These are phyloP conservation scores for Setaria italica DNA, from an alignment of 202 grass and related monocot species.

Conservation along the genomic window DNA sequence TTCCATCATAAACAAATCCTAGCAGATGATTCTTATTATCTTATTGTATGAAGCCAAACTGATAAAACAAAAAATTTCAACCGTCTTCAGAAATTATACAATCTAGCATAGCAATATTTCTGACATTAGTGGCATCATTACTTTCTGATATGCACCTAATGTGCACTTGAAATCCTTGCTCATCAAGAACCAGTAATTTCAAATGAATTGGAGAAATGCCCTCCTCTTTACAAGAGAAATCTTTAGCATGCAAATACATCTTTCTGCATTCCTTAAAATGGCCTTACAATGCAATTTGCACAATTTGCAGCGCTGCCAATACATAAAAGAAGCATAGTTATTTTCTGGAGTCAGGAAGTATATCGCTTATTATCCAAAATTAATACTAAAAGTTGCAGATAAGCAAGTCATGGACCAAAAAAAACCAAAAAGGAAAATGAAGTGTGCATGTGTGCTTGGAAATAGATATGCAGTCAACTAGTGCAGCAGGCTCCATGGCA, in stretches of 20 bases:
- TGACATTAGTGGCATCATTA: constrained; percentile 48
- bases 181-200: constrained; percentile 62
- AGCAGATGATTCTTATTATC: neutral
- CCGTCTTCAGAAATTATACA: constrained; percentile 66
- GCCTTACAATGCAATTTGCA: constrained; percentile 7
- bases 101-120: constrained; percentile 55
- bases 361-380: neutral
- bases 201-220: constrained; percentile 38
- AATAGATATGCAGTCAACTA: neutral
- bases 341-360: neutral
- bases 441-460: neutral
- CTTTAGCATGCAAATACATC: constrained; percentile 58
- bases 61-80: constrained; percentile 47
- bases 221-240: constrained; percentile 48
- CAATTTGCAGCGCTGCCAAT: constrained; percentile 14
- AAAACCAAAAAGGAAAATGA: neutral
- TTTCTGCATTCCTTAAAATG: constrained; percentile 70
- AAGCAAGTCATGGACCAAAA: neutral
- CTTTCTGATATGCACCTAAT: constrained; percentile 40
- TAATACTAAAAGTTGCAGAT: neutral
- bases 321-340: constrained; percentile 35
- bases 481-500: neutral
- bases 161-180: constrained; percentile 53
- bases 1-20: constrained; percentile 55
- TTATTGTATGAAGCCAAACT: neutral